Percentiles rank a stretch among this genome's conserved stretches.
Conservation (phyloP, 2,329 filamentous ascomycete genomes). For the Sarocladiaceae sp. region DNA sequence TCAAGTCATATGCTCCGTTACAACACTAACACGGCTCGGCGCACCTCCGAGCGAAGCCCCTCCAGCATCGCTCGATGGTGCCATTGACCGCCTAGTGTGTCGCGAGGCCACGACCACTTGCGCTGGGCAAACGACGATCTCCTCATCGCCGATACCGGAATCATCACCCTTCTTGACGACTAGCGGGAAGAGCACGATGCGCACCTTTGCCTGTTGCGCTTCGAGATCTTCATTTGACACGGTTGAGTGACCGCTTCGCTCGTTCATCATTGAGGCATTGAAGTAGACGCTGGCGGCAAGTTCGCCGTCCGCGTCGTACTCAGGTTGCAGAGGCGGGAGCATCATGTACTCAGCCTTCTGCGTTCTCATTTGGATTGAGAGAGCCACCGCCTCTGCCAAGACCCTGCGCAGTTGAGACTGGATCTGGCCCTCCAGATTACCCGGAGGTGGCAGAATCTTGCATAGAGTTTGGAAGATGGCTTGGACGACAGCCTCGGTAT, state of each 20-base stretch:
- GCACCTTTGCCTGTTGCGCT: slow-evolving; percentile 69
- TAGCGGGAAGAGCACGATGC: slow-evolving; percentile 90
- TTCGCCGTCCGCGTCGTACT: slow-evolving; percentile 92
- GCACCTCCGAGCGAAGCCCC: slow-evolving; percentile 35
- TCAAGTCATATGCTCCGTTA: slow-evolving; percentile 26
- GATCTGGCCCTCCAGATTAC: slow-evolving; percentile 74
- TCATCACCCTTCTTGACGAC: slow-evolving; percentile 97
- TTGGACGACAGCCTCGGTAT: slow-evolving; percentile 93
- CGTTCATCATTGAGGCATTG: slow-evolving; percentile 92
- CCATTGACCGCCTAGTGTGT: slow-evolving; percentile 31
- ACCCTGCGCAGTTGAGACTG: slow-evolving; percentile 82
- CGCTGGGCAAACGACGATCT: slow-evolving; percentile 92
- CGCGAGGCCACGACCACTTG: slow-evolving; percentile 77
- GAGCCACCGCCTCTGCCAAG: slow-evolving; percentile 79
- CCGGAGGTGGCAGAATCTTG: slow-evolving; percentile 80
- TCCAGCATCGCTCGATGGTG: slow-evolving; percentile 49
- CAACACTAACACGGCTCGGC: slow-evolving; percentile 33
- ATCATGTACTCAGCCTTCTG: slow-evolving; percentile 98
- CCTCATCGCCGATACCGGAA: slow-evolving; percentile 79
- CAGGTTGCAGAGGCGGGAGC: slow-evolving; percentile 89
- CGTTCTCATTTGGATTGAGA: slow-evolving; percentile 95
- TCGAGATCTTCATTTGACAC: slow-evolving; percentile 75
- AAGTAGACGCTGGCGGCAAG: slow-evolving; percentile 83
- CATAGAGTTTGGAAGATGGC: slow-evolving; percentile 77
- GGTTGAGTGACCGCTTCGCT: slow-evolving; percentile 64